Evolutionary conservation across 306 rosid genomes (phyloP).

Genomic region (Fagus sylvatica): DNA sequence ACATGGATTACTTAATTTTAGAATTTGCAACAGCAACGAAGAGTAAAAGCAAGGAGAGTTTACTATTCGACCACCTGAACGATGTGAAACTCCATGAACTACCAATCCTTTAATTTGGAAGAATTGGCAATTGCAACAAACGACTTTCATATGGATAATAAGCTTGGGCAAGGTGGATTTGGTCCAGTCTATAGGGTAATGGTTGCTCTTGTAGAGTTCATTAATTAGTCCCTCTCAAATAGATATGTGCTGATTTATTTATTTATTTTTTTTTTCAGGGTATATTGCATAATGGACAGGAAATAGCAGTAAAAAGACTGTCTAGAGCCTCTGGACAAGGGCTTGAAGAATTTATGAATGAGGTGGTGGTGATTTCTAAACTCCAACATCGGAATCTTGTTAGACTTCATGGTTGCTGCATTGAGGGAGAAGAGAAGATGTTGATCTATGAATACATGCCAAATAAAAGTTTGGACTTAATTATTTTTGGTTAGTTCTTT

Average conservation of each 20-base stretch:
- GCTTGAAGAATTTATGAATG: conserved; percentile 1
- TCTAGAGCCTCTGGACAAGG: conserved; percentile 9
- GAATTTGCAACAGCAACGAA: no score
- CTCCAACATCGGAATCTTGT: no score
- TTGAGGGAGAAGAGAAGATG: no score
- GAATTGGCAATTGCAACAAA: not conserved
- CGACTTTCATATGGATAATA: not conserved
- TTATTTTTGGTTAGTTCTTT: no score
- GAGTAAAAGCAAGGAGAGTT: no score
- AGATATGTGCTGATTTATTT: not conserved
- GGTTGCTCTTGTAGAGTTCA: not conserved
- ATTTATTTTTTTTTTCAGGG: not conserved
- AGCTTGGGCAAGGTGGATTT: not conserved
- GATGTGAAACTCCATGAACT: not conserved
- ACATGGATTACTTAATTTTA: no score
- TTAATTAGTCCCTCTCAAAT: not conserved
- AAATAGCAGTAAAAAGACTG: conserved; percentile 15
- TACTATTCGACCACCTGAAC: not conserved
- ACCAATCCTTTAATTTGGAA: not conserved
- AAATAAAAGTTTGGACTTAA: no score
- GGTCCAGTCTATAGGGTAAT: not conserved
- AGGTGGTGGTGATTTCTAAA: conserved; percentile 3
- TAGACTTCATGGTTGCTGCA: no score
- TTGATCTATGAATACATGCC: no score
- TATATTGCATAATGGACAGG: not conserved